Percentiles rank a stretch among this genome's conserved stretches.
Conservation (phyloP, 352 stramenopile species). For the Globisporangium nunn region DNA sequence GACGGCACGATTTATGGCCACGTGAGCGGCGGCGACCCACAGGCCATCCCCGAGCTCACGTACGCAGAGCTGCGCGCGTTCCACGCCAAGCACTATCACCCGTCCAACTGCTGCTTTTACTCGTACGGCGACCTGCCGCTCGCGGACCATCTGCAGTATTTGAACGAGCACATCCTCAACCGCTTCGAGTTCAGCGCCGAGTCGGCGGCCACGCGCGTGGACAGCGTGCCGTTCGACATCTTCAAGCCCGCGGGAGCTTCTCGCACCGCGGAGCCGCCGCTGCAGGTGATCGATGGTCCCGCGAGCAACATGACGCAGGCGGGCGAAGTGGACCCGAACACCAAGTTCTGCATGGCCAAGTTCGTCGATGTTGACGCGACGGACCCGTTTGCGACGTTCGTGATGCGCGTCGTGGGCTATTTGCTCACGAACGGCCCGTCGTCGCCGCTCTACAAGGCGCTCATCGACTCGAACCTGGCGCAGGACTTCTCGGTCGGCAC, state of each 20-base stretch:
- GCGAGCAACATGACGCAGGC: constrained; percentile 49
- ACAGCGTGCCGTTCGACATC: constrained; percentile 36
- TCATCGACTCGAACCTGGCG: constrained; percentile 72
- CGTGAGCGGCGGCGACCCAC: constrained; percentile 72
- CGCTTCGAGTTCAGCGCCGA: constrained; percentile 56
- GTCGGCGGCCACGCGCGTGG: constrained; percentile 42
- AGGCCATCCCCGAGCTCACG: constrained; percentile 60
- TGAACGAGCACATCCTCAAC: constrained; percentile 60
- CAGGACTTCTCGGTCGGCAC: constrained; percentile 75
- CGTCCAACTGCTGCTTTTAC: constrained; percentile 86
- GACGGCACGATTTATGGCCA: constrained; percentile 82
- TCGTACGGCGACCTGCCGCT: constrained; percentile 85
- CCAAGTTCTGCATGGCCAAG: constrained; percentile 74
- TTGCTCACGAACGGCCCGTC: constrained; percentile 73
- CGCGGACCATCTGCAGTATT: constrained; percentile 63
- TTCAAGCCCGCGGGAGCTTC: constrained; percentile 15
- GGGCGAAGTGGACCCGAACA: constrained; percentile 50
- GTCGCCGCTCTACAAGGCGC: constrained; percentile 73
- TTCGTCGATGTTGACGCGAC: constrained; percentile 62
- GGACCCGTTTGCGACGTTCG: constrained; percentile 69
- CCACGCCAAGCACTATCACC: constrained; percentile 83
- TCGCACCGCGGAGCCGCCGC: constrained; percentile 1
- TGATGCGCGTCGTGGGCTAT: constrained; percentile 73
- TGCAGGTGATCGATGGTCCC: constrained; percentile 45
- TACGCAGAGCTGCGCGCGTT: constrained; percentile 77